phyloP scores from a whole-genome alignment of 2,329 filamentous ascomycete species.

The Aureobasidium sp. region DNA sequence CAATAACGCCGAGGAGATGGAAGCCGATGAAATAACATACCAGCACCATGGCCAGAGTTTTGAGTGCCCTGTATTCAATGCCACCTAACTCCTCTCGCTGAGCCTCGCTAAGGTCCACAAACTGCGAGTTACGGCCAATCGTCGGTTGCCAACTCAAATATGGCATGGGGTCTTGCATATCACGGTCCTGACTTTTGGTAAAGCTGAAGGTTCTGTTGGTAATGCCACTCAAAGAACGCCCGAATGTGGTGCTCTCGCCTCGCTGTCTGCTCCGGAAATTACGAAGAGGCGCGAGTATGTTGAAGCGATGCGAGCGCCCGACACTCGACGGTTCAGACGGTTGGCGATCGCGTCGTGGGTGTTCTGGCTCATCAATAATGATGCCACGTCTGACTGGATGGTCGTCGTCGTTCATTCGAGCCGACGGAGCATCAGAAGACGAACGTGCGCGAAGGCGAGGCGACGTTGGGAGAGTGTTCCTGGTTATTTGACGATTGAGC shows the following conservation, averaged over 20 bases:
- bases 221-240: constrained; percentile 14
- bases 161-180: constrained; percentile 56
- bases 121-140: constrained; percentile 85
- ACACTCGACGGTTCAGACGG: constrained; percentile 5
- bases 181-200: constrained; percentile 36
- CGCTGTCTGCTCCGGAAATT: not conserved
- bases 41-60: constrained; percentile 72
- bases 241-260: not conserved
- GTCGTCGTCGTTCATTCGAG: constrained; percentile 30
- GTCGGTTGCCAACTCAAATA: constrained; percentile 95
- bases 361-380: constrained; percentile 57
- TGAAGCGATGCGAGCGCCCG: constrained; percentile 11
- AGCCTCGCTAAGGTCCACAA: constrained; percentile 77
- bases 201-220: constrained; percentile 15
- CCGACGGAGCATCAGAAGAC: not conserved
- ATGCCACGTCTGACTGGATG: constrained; percentile 47
- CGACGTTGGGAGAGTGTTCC: constrained; percentile 18
- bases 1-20: constrained; percentile 65
- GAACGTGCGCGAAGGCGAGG: not conserved
- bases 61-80: constrained; percentile 89
- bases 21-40: constrained; percentile 75
- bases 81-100: constrained; percentile 92
- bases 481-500: constrained; percentile 22
- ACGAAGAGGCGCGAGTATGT: constrained; percentile 11
- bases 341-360: constrained; percentile 27